Percentiles rank a stretch among this genome's conserved stretches.
Evolutionary conservation across 305 asterid species (phyloP).

Genomic region (Solanum hybrid): DNA sequence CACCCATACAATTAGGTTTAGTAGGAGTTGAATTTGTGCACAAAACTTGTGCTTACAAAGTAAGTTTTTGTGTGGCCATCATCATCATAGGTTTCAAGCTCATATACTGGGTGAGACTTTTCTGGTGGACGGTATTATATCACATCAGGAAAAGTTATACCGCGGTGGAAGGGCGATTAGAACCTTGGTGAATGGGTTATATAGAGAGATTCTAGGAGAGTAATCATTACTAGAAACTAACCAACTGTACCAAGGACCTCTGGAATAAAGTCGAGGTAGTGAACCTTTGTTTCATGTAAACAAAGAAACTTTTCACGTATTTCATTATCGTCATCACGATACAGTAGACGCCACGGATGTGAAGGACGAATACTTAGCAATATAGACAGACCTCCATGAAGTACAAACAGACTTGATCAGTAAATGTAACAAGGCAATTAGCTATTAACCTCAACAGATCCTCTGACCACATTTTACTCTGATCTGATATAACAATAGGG

Average conservation of each 20-base stretch:
- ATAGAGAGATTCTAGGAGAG: not conserved
- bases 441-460: not conserved
- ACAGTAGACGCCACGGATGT: not conserved
- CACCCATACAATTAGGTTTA: not conserved
- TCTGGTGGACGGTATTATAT: not conserved
- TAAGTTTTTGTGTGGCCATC: not conserved
- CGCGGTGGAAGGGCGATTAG: not conserved
- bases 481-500: not conserved
- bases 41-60: not conserved
- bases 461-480: not conserved
- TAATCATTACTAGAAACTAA: not conserved
- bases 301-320: not conserved
- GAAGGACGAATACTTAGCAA: not conserved
- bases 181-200: not conserved
- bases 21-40: not conserved
- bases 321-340: not conserved
- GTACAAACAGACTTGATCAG: not conserved
- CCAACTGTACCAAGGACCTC: not conserved
- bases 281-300: not conserved
- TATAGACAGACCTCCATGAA: not conserved
- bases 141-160: not conserved
- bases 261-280: not conserved
- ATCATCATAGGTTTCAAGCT: not conserved
- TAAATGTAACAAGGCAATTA: not conserved
- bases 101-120: not conserved